These are phyloP conservation scores for Haplosporangium sp. DNA, from an alignment of 371 early-diverging fungal genomes.

Conservation along the genomic window DNA sequence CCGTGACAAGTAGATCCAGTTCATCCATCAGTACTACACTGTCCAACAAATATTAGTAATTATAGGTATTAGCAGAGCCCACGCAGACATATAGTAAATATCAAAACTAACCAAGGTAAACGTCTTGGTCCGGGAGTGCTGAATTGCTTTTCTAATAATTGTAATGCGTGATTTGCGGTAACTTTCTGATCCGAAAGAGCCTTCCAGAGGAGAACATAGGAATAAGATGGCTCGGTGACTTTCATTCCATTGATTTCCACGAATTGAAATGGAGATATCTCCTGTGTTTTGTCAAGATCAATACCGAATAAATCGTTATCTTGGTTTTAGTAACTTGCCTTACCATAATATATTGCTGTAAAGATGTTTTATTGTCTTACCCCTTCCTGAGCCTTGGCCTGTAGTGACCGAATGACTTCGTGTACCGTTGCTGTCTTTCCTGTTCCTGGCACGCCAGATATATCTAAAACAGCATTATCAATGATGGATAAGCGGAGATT, in stretches of 20 bases:
- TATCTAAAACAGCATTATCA: conserved; percentile 61
- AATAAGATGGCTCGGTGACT: conserved; percentile 90
- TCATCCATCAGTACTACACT: conserved; percentile 98
- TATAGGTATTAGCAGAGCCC: too few species aligned
- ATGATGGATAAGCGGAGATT: background rate
- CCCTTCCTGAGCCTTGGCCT: conserved; percentile 74
- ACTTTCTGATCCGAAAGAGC: conserved; percentile 72
- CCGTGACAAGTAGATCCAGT: conserved; percentile 94
- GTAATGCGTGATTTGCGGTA: conserved; percentile 82
- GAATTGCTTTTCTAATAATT: conserved; percentile 79
- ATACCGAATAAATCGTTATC: too few species aligned
- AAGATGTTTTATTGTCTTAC: conserved; percentile 49
- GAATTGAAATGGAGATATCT: conserved; percentile 81
- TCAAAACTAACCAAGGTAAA: conserved; percentile 37
- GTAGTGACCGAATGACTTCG: conserved; percentile 84
- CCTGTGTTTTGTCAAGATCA: conserved; percentile 44
- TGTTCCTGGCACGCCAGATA: conserved; percentile 98
- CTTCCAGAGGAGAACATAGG: conserved; percentile 89
- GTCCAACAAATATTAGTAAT: background rate
- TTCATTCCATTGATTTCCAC: conserved; percentile 98
- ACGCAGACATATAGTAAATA: too few species aligned
- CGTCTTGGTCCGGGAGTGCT: conserved; percentile 61
- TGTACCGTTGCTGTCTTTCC: conserved; percentile 98
- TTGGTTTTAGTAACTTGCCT: too few species aligned
- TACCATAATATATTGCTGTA: background rate